Conservation (phyloP, 2,329 filamentous ascomycete species). For the Tympanopsis confertula region DNA sequence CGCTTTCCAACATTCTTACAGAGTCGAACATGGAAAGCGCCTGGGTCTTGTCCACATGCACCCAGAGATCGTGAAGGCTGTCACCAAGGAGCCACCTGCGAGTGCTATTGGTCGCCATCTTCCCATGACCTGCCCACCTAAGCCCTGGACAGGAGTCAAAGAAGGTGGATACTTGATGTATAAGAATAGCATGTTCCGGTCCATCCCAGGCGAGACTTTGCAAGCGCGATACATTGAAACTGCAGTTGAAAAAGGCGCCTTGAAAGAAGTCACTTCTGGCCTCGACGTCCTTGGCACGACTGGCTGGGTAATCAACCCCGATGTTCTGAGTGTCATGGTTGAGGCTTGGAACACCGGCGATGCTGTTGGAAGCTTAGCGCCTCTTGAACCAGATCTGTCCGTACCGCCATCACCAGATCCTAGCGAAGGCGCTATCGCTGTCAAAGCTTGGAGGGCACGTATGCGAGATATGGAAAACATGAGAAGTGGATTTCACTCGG, state of each 20-base stretch:
- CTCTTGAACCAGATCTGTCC: constrained; percentile 49
- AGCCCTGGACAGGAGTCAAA: constrained; percentile 64
- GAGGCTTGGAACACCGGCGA: constrained; percentile 86
- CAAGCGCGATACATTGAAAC: constrained; percentile 71
- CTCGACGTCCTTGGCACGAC: constrained; percentile 79
- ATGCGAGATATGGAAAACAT: constrained; percentile 63
- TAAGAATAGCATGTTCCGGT: constrained; percentile 57
- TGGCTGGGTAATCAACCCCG: constrained; percentile 73
- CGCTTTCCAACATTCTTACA: constrained; percentile 65
- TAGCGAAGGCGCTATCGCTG: constrained; percentile 44
- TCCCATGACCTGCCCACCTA: constrained; percentile 80
- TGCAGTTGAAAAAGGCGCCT: constrained; percentile 66
- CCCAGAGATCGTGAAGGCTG: constrained; percentile 47
- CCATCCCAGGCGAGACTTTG: constrained; percentile 59
- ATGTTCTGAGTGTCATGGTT: constrained; percentile 74
- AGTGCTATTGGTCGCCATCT: constrained; percentile 71
- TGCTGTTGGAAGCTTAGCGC: constrained; percentile 67
- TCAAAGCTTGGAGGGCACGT: constrained; percentile 45
- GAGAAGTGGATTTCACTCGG: constrained; percentile 64
- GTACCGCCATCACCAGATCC: constrained; percentile 60
- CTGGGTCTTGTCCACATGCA: constrained; percentile 65
- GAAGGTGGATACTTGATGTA: constrained; percentile 71
- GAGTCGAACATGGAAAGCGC: constrained; percentile 61
- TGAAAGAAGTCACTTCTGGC: constrained; percentile 67
- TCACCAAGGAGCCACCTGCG: constrained; percentile 64